These are phyloP conservation scores for Phytophthora foliorum DNA, from an alignment of 352 stramenopile species.

Conservation along the genomic window DNA sequence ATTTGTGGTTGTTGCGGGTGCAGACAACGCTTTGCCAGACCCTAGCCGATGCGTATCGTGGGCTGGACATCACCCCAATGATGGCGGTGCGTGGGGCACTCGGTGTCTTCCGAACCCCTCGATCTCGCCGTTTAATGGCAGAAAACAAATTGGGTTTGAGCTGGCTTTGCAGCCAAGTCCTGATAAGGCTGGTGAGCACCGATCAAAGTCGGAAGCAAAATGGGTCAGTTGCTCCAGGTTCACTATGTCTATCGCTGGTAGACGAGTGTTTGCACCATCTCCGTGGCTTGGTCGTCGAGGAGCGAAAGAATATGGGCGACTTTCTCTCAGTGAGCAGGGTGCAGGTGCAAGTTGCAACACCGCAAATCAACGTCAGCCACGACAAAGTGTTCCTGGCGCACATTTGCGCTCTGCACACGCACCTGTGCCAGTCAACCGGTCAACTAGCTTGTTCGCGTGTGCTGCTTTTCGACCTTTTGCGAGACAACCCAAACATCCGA, in stretches of 20 bases:
- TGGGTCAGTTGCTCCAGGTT: background rate
- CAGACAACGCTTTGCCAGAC: conserved; percentile 37
- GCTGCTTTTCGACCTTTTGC: conserved; percentile 57
- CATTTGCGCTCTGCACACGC: conserved; percentile 47
- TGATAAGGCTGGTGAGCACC: conserved; percentile 25
- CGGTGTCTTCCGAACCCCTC: conserved; percentile 36
- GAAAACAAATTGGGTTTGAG: conserved; percentile 29
- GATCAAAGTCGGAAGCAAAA: background rate
- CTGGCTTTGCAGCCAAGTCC: conserved; percentile 39
- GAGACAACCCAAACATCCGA: conserved; percentile 49
- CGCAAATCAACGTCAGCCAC: conserved; percentile 31
- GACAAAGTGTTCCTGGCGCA: conserved; percentile 57
- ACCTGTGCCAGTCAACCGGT: conserved; percentile 38
- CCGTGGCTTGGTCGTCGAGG: conserved; percentile 26
- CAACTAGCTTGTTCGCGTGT: conserved; percentile 42
- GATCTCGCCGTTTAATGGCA: conserved; percentile 37
- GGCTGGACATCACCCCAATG: conserved; percentile 31
- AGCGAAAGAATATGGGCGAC: conserved; percentile 21
- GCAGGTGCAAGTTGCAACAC: conserved; percentile 10
- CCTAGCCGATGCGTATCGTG: conserved; percentile 29
- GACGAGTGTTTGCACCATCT: conserved; percentile 45
- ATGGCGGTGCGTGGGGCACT: conserved; percentile 33
- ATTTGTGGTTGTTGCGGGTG: background rate
- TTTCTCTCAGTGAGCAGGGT: conserved; percentile 6
- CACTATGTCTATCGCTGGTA: conserved; percentile 14